These are phyloP conservation scores for Sclerotinia borealis DNA, from an alignment of 2,329 filamentous ascomycete genomes.

Conservation along the genomic window DNA sequence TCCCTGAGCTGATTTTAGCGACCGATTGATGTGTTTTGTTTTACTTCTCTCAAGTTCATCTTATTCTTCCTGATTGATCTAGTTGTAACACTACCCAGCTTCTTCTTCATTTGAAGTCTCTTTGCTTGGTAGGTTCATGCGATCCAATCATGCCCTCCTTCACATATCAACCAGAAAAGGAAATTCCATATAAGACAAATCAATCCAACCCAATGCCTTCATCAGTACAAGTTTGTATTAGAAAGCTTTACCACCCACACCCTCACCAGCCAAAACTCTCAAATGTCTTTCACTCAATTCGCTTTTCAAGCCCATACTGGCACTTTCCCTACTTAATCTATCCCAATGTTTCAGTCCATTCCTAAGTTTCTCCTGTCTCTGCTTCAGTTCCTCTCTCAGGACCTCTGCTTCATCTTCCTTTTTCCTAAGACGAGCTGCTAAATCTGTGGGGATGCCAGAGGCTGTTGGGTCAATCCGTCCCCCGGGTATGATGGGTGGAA, in stretches of 20 bases:
- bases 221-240: slow-evolving; percentile 11
- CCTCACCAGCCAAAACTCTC: slow-evolving; percentile 32
- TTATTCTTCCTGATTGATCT: background rate
- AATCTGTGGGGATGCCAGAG: slow-evolving; percentile 27
- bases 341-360: slow-evolving; percentile 30
- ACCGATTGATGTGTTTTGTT: background rate
- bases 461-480: slow-evolving; percentile 31
- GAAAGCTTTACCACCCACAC: slow-evolving; percentile 32
- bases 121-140: background rate
- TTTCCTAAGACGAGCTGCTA: slow-evolving; percentile 28
- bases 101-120: background rate
- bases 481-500: slow-evolving; percentile 30
- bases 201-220: background rate
- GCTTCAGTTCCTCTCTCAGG: slow-evolving; percentile 27
- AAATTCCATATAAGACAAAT: too few relatives aligned
- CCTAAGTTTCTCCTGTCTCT: slow-evolving; percentile 31
- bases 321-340: slow-evolving; percentile 28
- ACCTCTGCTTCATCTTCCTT: slow-evolving; percentile 31
- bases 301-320: slow-evolving; percentile 27
- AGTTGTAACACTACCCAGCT: background rate
- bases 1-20: background rate
- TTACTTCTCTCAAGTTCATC: background rate
- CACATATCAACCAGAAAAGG: background rate
- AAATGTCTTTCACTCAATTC: slow-evolving; percentile 33
- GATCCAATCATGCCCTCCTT: background rate